Evolutionary conservation across 2,329 filamentous ascomycete genomes (phyloP).

Genomic region (Alternaria sp.): DNA sequence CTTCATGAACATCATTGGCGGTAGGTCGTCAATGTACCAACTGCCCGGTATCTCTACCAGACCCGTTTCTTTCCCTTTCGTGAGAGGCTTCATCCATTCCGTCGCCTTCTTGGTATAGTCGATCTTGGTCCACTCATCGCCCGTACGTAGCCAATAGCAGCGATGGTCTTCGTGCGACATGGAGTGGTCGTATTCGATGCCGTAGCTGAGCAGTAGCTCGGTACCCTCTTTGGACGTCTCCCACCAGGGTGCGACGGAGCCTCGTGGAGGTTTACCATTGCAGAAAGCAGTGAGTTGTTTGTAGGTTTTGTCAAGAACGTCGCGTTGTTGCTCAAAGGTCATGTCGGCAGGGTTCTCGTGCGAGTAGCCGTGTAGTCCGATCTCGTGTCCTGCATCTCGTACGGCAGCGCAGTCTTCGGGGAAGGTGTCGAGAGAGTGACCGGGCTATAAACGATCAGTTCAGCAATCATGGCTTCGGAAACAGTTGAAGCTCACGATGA

Average conservation of each 20-base stretch:
- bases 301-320: constrained; percentile 77
- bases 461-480: fast-evolving
- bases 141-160: constrained; percentile 68
- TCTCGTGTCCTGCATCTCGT: constrained; percentile 69
- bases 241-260: constrained; percentile 78
- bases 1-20: constrained; percentile 77
- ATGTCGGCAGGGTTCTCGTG: constrained; percentile 77
- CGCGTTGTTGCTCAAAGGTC: constrained; percentile 75
- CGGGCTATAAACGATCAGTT: constrained; percentile 34
- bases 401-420: constrained; percentile 68
- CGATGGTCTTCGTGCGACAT: constrained; percentile 71
- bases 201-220: constrained; percentile 68
- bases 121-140: constrained; percentile 71
- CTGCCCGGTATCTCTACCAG: constrained; percentile 70
- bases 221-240: constrained; percentile 72
- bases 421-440: constrained; percentile 71
- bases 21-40: constrained; percentile 67
- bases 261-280: constrained; percentile 71
- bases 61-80: constrained; percentile 65
- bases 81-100: constrained; percentile 71
- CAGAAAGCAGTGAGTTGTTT: constrained; percentile 72
- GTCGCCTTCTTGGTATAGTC: constrained; percentile 68
- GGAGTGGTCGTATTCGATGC: constrained; percentile 72
- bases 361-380: constrained; percentile 72
- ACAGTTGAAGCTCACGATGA: constrained; percentile 67